Conservation (phyloP, 108 stramenopile species). For the Nitzschia sp. region DNA sequence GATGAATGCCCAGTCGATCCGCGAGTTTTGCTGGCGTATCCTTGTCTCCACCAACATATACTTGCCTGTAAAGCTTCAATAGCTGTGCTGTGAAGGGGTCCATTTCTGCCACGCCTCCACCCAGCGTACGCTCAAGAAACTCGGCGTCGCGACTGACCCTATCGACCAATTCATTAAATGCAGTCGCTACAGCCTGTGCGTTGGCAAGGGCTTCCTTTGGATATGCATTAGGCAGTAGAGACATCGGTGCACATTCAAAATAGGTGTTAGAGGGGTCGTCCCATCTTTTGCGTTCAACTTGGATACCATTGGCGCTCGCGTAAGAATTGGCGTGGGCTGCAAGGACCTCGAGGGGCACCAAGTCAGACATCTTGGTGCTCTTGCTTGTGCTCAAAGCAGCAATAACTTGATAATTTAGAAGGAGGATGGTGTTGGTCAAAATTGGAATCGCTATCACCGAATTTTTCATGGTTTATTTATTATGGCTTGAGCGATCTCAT, state of each 20-base stretch:
- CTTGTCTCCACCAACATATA: slow-evolving; percentile 49
- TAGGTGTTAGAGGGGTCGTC: slow-evolving; percentile 10
- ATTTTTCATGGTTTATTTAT: no score
- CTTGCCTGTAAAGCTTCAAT: slow-evolving; percentile 69
- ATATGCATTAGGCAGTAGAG: slow-evolving; percentile 82
- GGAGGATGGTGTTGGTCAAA: not conserved
- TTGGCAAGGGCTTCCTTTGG: slow-evolving; percentile 63
- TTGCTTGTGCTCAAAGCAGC: not conserved
- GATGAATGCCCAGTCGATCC: slow-evolving; percentile 83
- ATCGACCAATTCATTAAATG: slow-evolving; percentile 88
- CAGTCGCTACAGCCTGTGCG: slow-evolving; percentile 60
- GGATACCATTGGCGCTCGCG: slow-evolving; percentile 62
- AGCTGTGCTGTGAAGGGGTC: slow-evolving; percentile 89
- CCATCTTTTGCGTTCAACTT: slow-evolving; percentile 40
- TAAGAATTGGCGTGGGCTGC: slow-evolving; percentile 57
- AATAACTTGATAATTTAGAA: not conserved
- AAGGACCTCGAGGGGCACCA: slow-evolving; percentile 25
- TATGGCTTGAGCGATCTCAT: no score
- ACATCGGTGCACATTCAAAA: slow-evolving; percentile 86
- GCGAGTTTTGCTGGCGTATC: slow-evolving; percentile 47
- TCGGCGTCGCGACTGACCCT: slow-evolving; percentile 76
- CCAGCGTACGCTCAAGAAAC: slow-evolving; percentile 67
- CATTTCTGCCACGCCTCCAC: slow-evolving; percentile 60
- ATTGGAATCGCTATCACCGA: no score
- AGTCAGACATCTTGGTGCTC: slow-evolving; percentile 7